Evolutionary conservation across 2,329 filamentous ascomycete genomes (phyloP), one percentile per base, ranked within the genome.

Genomic region (Neoscytalidium dimidiatum): DNA sequence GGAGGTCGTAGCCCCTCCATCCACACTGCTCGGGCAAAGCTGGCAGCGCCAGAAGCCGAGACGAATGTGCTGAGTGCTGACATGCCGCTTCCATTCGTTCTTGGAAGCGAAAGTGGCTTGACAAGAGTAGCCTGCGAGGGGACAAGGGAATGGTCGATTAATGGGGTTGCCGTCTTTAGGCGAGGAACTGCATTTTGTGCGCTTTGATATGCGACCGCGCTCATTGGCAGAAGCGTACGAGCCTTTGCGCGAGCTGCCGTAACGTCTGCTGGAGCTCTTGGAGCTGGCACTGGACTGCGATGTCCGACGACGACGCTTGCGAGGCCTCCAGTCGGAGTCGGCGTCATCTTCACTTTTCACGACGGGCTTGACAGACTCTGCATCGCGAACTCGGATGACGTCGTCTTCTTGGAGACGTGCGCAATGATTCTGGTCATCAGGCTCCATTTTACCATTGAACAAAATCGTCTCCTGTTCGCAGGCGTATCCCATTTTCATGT

Each of bases 61-160:
- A 62, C 89, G 86, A 23, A 97, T 82, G 73, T 98, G 94, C 73
- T 96, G 91, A 0, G 90, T 91, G 33, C 83, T 81, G 71, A 94
- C 87, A 74, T 98, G 94, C 0, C 94, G 88, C 77, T 97, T 97
- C 94, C 94, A 97, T 76, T 97, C 94, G 74, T 97, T 97, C 80
- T 96, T 97, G 69, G 85, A 89, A 3, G 85, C 84, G 72, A 97
- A 97, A 0, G 84, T 88, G 2, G 88, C 86, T 0, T 67, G 69
- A 78, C 94, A 98, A 35, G 90, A 91, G 64, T 93, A 95, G 64
- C 86, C 88, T 31, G 86, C 81, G 75, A 97, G 93, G 64, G 92
- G 88, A 76, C 94, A 98, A 26, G 84, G 82, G 72, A 94, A 95
- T 0, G 86, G 84, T 0, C 86, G 84, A 17, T 60, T 49, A n/a